Evolutionary conservation across 176 grass and related monocot species (phyloP), one percentile per base, ranked within the genome.

Genomic region (Otatea glauca): DNA sequence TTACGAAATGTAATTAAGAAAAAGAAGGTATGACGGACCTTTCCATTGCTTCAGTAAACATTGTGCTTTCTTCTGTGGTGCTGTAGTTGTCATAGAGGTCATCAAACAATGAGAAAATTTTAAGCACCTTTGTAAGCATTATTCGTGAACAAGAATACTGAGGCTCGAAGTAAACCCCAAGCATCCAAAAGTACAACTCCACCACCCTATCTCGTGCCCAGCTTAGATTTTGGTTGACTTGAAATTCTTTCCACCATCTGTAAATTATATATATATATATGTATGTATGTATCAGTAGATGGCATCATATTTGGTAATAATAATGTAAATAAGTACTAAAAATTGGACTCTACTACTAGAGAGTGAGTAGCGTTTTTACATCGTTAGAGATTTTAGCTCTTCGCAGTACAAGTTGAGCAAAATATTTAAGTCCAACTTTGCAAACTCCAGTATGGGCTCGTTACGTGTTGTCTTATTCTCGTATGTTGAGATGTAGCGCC

Each of bases 31-130:
- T 45, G 43, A 10, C 43, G 7, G 18, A 92, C 87, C 83, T 92
- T 58, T 92, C 59, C 16, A 92, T 79, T 50, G 87, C 90, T 24
- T 43, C 9, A 10, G 73, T 75, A 6, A 92, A 21, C 45, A 74
- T 3, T 13, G 42, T 23, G 44, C 86, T 68, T 49, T 92, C 90
- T 29, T 92, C 79, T 12, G 44, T 64, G 37, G 68, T 89, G 10
- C 37, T 76, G 9, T 92, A 84, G 39, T 68, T 69, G 39, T 92
- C 90, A 23, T 70, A 92, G 9, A 79, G 43, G 41, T 92, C 90
- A 43, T 89, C 90, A 34, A 88, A 56, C 45, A 92, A 9, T 16
- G 38, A 42, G 0, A 70, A 0, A 0, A 79, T 10, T 4, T 9
- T 0, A 15, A 75, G 15, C 20, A 76, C 9, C 53, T 92, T 88